These are phyloP conservation scores for Candolleomyces eurysporus DNA, from an alignment of 768 basidiomycete genomes.

Conservation along the genomic window DNA sequence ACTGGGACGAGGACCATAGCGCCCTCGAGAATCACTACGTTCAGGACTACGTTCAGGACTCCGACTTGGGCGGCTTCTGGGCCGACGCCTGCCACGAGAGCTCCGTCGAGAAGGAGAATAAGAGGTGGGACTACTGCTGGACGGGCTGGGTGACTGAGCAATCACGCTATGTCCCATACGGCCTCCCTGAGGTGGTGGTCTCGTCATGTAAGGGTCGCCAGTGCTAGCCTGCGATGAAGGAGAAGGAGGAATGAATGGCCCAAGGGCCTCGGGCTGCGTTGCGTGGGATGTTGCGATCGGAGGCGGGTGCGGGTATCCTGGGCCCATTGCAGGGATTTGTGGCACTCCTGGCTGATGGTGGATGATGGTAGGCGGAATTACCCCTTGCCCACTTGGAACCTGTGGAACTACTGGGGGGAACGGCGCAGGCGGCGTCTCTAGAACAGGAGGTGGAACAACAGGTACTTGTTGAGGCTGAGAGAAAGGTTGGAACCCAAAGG, in stretches of 20 bases:
- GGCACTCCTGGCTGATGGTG: neutral
- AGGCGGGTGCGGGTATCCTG: neutral
- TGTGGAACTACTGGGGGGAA: slow-evolving; percentile 9
- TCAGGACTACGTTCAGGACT: neutral
- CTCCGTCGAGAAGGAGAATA: too few relatives aligned
- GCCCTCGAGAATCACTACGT: neutral
- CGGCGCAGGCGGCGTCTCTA: slow-evolving; percentile 7
- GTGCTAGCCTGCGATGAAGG: neutral
- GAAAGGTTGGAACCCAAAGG: neutral
- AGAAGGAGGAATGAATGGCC: neutral
- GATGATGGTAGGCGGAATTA: neutral
- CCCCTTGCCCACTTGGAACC: neutral
- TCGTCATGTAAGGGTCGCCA: neutral
- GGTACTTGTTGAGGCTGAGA: slow-evolving; percentile 8
- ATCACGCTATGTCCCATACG: neutral
- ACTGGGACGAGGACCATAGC: neutral
- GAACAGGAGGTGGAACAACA: slow-evolving; percentile 16
- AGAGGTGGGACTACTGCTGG: too few relatives aligned
- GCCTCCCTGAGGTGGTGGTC: neutral
- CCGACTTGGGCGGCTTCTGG: neutral
- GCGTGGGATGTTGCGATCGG: neutral
- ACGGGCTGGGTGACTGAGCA: too few relatives aligned
- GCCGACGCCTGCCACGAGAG: neutral
- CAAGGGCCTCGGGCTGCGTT: neutral
- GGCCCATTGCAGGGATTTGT: slow-evolving; percentile 1